Conservation (phyloP, 805 yeast genomes). For the Kluyveromyces lactis region DNA sequence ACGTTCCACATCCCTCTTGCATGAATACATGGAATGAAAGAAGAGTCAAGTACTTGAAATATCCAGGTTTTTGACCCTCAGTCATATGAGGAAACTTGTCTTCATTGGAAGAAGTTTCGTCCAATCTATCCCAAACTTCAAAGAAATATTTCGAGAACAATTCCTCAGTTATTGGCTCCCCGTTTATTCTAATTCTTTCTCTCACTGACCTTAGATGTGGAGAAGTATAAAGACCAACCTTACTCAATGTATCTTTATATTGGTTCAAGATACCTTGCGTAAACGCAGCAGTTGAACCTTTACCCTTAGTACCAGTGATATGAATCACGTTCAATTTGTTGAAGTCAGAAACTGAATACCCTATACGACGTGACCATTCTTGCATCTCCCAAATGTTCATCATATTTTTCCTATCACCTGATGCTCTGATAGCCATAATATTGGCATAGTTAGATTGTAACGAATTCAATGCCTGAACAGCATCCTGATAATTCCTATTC, state of each 20-base stretch:
- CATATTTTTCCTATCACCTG: conserved; percentile 58
- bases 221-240: conserved; percentile 89
- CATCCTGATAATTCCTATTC: conserved; percentile 45
- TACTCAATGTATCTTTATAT: conserved; percentile 38
- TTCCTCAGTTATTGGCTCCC: conserved; percentile 72
- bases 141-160: conserved; percentile 84
- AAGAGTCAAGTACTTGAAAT: conserved; percentile 83
- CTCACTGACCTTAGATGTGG: conserved; percentile 93
- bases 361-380: conserved; percentile 68
- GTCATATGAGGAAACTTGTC: conserved; percentile 65
- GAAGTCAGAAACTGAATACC: conserved; percentile 58
- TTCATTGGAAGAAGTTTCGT: conserved; percentile 46
- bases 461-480: conserved; percentile 74
- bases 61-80: conserved; percentile 74
- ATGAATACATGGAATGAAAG: conserved; percentile 86
- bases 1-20: conserved; percentile 84
- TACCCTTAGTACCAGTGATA: conserved; percentile 96
- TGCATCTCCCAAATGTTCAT: conserved; percentile 77
- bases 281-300: conserved; percentile 97
- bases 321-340: conserved; percentile 75
- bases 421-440: conserved; percentile 69
- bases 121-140: conserved; percentile 84
- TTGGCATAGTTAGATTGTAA: conserved; percentile 88
- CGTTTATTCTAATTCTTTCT: conserved; percentile 84
- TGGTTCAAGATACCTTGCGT: conserved; percentile 70